Base-by-base conservation (phyloP, 2,329 filamentous ascomycete species). In the Exophiala viscosa region DNA sequence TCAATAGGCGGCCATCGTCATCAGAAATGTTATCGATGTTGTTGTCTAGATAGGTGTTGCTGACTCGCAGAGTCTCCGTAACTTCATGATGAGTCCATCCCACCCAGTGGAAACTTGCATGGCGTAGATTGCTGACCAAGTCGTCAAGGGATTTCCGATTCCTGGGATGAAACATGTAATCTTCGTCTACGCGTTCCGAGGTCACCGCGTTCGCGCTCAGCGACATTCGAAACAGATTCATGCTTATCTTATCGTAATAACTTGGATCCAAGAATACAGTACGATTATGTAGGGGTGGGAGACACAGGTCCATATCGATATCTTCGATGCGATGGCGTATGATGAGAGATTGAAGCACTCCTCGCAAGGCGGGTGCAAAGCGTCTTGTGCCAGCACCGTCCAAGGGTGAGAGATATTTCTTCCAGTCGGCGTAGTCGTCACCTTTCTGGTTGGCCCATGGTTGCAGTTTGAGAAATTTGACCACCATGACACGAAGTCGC, bases 141-240 rank as follows among this genome's bases (percentile, higher is more conserved):
- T 82, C 76, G 20, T 84, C 72, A 10, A 95, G 73, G 35, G 79
- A 77, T 57, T 83, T 85, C 28, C 80, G 74, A 62, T 91, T 91
- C 10, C 79, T 83, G 0, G 82, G 80, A 62, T 96, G 87, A 62
- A 96, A 96, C 58, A 97, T 86, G 65, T 96, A 96, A 66, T 96
- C 91, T 50, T 81, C 76, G 62, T 92, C 92, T 0, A 80, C 83
- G 9, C 91, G 78, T 65, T 96, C 88, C 4, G 90, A 96, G 18
- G 91, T 91, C 1, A 97, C 84, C 0, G 90, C 84, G 65, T 97
- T 97, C 60, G 89, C 85, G 1, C 88, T 85, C 42, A 96, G 82
- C 65, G 89, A 84, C 70, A 93, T 87, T 0, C 88, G 81, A 65
- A 96, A 96, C 1, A 95, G 71, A 60, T 96, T 96, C 20, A 91